Conservation (phyloP, 2,329 filamentous ascomycete genomes). For the Dothideomycetes sp. region DNA sequence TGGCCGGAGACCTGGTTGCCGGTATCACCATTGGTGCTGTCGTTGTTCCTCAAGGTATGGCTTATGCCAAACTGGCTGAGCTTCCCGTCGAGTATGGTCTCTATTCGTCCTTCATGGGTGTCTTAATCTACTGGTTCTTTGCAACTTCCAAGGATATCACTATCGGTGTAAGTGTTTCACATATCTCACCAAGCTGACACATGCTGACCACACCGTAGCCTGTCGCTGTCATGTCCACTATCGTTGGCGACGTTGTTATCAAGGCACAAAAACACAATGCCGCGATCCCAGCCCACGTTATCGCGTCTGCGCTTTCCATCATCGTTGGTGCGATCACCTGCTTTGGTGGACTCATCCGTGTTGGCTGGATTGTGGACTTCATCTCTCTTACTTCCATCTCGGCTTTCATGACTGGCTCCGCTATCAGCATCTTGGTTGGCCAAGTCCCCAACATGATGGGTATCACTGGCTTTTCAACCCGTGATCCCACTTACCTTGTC, state of each 20-base stretch:
- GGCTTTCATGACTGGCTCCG: slow-evolving; percentile 95
- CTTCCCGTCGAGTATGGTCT: slow-evolving; percentile 77
- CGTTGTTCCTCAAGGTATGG: slow-evolving; percentile 95
- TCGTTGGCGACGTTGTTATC: slow-evolving; percentile 59
- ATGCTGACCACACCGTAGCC: slow-evolving; percentile 44
- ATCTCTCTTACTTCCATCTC: slow-evolving; percentile 85
- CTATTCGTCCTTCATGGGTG: slow-evolving; percentile 94
- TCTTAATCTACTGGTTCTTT: slow-evolving; percentile 93
- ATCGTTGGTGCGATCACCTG: slow-evolving; percentile 69
- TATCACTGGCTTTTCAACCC: slow-evolving; percentile 49
- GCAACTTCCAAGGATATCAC: slow-evolving; percentile 98
- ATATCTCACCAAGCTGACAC: not conserved
- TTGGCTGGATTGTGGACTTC: slow-evolving; percentile 86
- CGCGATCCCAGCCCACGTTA: slow-evolving; percentile 50
- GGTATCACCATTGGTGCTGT: slow-evolving; percentile 69
- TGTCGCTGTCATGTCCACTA: slow-evolving; percentile 88
- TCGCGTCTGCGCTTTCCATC: slow-evolving; percentile 71
- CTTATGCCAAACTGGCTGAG: slow-evolving; percentile 76
- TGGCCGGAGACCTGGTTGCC: slow-evolving; percentile 79
- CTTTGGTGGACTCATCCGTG: slow-evolving; percentile 66
- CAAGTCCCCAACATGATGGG: slow-evolving; percentile 79
- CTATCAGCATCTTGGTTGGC: slow-evolving; percentile 76
- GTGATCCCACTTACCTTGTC: slow-evolving; percentile 70
- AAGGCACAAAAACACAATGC: slow-evolving; percentile 51
- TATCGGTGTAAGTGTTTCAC: slow-evolving; percentile 60